Percentiles rank a stretch among this genome's conserved stretches.
These are phyloP conservation scores for Bondarzewia mesenterica DNA, from an alignment of 1,284 basidiomycete species.

Conservation along the genomic window DNA sequence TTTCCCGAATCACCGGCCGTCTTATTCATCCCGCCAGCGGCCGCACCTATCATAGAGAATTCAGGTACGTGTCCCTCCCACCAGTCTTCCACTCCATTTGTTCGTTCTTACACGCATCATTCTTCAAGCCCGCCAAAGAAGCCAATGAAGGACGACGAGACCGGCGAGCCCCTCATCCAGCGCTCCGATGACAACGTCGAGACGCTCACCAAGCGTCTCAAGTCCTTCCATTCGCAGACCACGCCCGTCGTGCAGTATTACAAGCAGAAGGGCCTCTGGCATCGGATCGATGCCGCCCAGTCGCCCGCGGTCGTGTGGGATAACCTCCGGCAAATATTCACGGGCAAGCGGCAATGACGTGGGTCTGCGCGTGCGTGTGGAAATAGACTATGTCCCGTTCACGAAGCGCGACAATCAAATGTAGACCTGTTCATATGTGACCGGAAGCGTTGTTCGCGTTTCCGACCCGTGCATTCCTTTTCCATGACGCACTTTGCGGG, in stretches of 20 bases:
- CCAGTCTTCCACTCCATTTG: background rate
- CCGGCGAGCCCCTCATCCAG: constrained; percentile 92
- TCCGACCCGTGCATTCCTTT: too few species aligned
- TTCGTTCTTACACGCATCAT: constrained; percentile 2
- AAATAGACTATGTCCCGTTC: background rate
- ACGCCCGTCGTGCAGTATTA: constrained; percentile 97
- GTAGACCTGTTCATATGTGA: too few species aligned
- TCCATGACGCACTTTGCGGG: too few species aligned
- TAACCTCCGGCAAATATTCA: constrained; percentile 61
- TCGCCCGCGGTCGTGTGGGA: constrained; percentile 89
- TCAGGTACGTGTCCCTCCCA: constrained; percentile 61
- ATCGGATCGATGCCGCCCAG: constrained; percentile 89
- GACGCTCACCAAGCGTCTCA: constrained; percentile 84
- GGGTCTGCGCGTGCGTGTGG: background rate
- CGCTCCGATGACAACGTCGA: constrained; percentile 92
- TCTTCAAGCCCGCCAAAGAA: constrained; percentile 87
- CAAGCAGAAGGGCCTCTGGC: constrained; percentile 84
- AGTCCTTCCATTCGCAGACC: constrained; percentile 87
- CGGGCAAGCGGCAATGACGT: constrained; percentile 11
- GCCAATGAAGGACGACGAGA: constrained; percentile 85
- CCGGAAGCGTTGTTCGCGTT: too few species aligned
- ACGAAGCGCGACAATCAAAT: too few species aligned
- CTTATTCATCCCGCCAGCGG: constrained; percentile 89
- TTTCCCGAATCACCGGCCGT: constrained; percentile 95
- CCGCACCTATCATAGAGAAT: constrained; percentile 92